A percentile compares a stretch with the other conserved stretches of the same genome.
phyloP scores from a whole-genome alignment of 257 asterid species.

The Nemophila menziesii region DNA sequence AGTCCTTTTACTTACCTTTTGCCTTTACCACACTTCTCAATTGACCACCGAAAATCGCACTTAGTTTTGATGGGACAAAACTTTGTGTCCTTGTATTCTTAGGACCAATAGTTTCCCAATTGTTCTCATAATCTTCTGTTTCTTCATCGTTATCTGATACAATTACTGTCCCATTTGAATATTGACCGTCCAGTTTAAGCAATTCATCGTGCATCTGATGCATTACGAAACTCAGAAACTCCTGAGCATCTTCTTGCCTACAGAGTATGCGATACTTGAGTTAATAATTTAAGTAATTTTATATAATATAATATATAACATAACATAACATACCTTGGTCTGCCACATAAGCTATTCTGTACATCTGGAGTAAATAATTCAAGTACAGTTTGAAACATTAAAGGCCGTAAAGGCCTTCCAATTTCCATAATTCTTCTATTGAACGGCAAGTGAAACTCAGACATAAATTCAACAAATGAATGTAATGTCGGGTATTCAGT shows the following conservation, averaged over 20 bases:
- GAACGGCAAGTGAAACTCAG: conserved; percentile 40
- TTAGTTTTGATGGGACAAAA: conserved; percentile 59
- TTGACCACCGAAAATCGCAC: conserved; percentile 77
- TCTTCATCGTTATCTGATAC: conserved; percentile 49
- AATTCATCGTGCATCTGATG: conserved; percentile 91
- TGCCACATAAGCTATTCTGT: conserved; percentile 49
- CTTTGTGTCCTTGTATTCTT: conserved; percentile 72
- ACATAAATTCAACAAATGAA: conserved; percentile 72
- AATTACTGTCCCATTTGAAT: conserved; percentile 49
- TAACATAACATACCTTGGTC: conserved; percentile 49
- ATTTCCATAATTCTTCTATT: conserved; percentile 42
- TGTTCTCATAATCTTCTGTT: conserved; percentile 43
- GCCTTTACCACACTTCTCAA: conserved; percentile 72
- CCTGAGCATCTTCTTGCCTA: conserved; percentile 95
- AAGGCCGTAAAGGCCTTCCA: conserved; percentile 59
- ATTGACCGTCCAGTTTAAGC: conserved; percentile 58
- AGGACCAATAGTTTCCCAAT: conserved; percentile 71
- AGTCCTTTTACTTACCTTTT: conserved; percentile 41
- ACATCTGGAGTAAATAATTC: conserved; percentile 67
- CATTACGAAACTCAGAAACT: conserved; percentile 77
- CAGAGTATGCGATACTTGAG: conserved; percentile 15
- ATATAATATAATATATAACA: conserved; percentile 4
- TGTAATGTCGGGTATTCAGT: conserved; percentile 57
- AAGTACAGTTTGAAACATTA: conserved; percentile 65
- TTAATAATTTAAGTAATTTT: conserved; percentile 6